Evolutionary conservation across 2,329 filamentous ascomycete species (phyloP).

Genomic region (Penicillium sp.): DNA sequence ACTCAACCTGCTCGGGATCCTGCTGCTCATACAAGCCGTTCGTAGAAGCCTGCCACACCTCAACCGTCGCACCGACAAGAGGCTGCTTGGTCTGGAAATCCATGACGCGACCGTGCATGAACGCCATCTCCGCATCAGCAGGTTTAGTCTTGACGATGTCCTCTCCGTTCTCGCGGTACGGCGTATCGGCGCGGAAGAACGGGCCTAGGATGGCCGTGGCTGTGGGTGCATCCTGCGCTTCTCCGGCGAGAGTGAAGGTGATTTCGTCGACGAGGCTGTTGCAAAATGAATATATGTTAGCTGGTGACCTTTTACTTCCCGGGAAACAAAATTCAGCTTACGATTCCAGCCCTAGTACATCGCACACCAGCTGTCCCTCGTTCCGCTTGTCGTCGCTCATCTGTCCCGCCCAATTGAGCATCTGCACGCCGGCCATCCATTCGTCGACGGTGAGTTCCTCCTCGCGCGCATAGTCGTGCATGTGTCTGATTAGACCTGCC

Average conservation of each 20-base stretch:
- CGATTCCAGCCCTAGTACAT: constrained; percentile 58
- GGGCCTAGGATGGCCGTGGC: constrained; percentile 79
- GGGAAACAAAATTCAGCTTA: constrained; percentile 28
- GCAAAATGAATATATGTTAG: not conserved
- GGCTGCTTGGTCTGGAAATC: constrained; percentile 61
- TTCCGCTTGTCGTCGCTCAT: constrained; percentile 63
- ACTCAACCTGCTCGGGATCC: constrained; percentile 65
- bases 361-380: constrained; percentile 60
- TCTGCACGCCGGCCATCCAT: constrained; percentile 55
- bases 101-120: constrained; percentile 62
- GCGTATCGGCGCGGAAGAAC: constrained; percentile 75
- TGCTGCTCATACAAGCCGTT: constrained; percentile 73
- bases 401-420: constrained; percentile 61
- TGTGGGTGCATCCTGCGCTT: constrained; percentile 56
- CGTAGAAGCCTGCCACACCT: constrained; percentile 77
- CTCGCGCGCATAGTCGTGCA: constrained; percentile 60
- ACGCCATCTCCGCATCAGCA: constrained; percentile 53
- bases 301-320: not conserved
- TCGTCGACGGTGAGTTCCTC: constrained; percentile 58
- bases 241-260: constrained; percentile 62
- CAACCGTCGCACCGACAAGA: constrained; percentile 63
- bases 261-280: constrained; percentile 73
- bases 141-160: constrained; percentile 58
- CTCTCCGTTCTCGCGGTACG: constrained; percentile 65
- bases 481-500: constrained; percentile 51